Base-by-base conservation (phyloP, 2,329 filamentous ascomycete genomes). In the Fusarium acutatum region DNA sequence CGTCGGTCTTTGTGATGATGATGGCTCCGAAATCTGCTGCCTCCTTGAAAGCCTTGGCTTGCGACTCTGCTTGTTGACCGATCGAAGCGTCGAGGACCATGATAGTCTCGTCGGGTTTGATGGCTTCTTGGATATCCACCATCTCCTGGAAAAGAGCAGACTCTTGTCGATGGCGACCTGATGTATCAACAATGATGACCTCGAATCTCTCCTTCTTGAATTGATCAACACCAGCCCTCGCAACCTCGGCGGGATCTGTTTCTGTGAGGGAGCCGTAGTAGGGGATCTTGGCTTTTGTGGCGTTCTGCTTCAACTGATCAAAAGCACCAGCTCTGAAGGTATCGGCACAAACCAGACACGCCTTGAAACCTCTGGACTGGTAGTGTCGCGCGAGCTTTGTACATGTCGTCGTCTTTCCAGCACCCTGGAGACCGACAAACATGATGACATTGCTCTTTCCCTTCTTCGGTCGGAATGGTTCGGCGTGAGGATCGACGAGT, bases 141-240 rank as follows among this genome's bases (percentile, higher is more conserved):
- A 99, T 99, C 83, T 99, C 96, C 72, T 95, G 93, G 84, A 99
- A 99, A 8, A 99, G 87, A 17, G 97, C 95, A 79, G 94, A 92
- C 83, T 99, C 96, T 80, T 99, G 96, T 80, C 95, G 91, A 85
- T 99, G 96, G 75, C 96, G 89, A 82, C 96, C 96, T 52, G 94
- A 97, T 0, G 96, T 99, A 85, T 99, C 96, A 62, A 99, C 96
- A 71, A 99, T 98, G 79, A 99, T 99, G 75, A 99, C 92, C 83
- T 99, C 96, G 81, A 99, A 99, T 53, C 92, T 90, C 85, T 99
- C 96, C 87, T 98, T 98, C 86, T 97, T 98, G 88, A 99, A 99
- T 84, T 98, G 97, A 52, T 97, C 95, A 37, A 99, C 96, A 84
- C 96, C 96, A 76, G 98, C 95, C n/a, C 91, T 90, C 0, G 96